Evolutionary conservation across 768 basidiomycete genomes (phyloP), one percentile per base, ranked within the genome.

Genomic region (Tulasnella sp.): DNA sequence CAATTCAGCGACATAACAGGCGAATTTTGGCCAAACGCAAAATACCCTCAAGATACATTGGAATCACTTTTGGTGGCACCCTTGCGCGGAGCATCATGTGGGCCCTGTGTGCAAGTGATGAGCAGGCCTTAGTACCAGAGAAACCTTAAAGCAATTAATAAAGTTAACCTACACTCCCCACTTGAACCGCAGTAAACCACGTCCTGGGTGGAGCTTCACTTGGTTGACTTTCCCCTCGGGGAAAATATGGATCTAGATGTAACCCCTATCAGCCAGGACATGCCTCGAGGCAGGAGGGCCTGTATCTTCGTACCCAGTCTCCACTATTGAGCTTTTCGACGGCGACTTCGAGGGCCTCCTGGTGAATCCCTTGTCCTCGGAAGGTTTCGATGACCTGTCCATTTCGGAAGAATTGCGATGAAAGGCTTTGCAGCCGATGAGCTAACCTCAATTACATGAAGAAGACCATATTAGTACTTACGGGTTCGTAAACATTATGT

Each of bases 401-500:
- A 15, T 89, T 86, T 71, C 90, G 86, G 83, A 99, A 97, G 85
- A 97, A 97, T 73, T 87, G 85, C 0, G 92, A 91, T 85, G 92
- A 90, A 67, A 93, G 79, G 82, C 94, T 96, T 82, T 78, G 29
- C 12, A 75, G 70, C 82, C 78, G 86, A 87, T 82, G 73, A 80
- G 78, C 71, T 75, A 25, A 39, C 31, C 25, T 38, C 78, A 54
- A 45, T 72, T 40, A 74, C n/a, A 22, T 40, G 40, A 29, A 67
- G 7, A 34, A 76, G 7, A 15, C 29, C 37, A 25, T 9, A 49
- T 31, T 15, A 75, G 58, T 54, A 83, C 91, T 85, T 81, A 94
- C 91, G 91, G 90, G 83, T 95, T 97, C 5, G 93, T 97, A 83
- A 97, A 98, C 86, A 97, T 91, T 81, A 98, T 90, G 76, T 99